Percentiles rank a stretch among this genome's conserved stretches.
Evolutionary conservation across 2,329 filamentous ascomycete genomes (phyloP).

Genomic region (Trichophyton simii): DNA sequence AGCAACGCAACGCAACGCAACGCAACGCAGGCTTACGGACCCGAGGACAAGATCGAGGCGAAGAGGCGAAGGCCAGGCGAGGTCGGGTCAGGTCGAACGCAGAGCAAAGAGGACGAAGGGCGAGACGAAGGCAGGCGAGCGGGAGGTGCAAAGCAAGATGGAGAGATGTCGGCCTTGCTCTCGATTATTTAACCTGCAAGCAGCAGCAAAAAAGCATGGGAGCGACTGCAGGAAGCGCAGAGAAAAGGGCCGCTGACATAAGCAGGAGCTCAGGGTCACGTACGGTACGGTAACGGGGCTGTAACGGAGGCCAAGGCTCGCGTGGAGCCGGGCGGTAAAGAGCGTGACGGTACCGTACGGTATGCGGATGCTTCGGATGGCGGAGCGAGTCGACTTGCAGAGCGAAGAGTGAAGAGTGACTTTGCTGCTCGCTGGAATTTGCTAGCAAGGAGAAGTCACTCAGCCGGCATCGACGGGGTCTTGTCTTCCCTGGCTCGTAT

Average conservation of each 20-base stretch:
- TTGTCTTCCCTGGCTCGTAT: background rate
- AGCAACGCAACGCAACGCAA: conserved; percentile 8
- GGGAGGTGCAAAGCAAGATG: background rate
- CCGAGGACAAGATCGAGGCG: conserved; percentile 8
- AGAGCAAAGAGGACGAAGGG: too few species aligned
- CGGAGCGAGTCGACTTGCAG: background rate
- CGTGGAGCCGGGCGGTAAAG: background rate
- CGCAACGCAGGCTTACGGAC: conserved; percentile 7
- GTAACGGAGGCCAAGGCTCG: conserved; percentile 1
- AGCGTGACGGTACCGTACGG: background rate
- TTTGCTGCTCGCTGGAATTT: background rate
- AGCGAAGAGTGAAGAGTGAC: background rate
- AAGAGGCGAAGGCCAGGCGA: background rate
- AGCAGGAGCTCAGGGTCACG: background rate
- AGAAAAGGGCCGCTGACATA: background rate
- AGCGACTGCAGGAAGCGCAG: background rate
- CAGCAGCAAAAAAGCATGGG: background rate
- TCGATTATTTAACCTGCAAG: background rate
- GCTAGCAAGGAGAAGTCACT: background rate
- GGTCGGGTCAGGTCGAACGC: too few species aligned
- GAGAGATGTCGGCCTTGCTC: background rate
- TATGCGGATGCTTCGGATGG: background rate
- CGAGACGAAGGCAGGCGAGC: too few species aligned
- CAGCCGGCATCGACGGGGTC: background rate
- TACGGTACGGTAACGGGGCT: background rate